Evolutionary conservation across 2,329 filamentous ascomycete genomes (phyloP), one percentile per base, ranked within the genome.

Genomic region (Colletotrichum costaricense): DNA sequence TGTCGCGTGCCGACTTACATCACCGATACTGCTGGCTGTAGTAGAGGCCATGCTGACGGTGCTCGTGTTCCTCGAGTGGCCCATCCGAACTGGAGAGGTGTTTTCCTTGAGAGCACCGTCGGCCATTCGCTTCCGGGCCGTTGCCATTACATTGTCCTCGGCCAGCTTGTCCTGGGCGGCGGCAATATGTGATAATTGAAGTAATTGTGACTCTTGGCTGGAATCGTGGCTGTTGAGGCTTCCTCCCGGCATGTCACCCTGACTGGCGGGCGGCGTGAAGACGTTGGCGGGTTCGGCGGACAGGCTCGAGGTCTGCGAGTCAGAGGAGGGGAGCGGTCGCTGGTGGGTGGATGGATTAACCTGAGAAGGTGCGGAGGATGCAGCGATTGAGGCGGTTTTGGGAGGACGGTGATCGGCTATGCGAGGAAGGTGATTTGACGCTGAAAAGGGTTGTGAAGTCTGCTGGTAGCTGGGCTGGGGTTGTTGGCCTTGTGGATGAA

Each of bases 1-100:
- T 14, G 24, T n/a, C 30, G 33, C 12, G 22, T 16, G 42, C 19
- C 42, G 12, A 59, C 86, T 77, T 87, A 97, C 93, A 88, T 97
- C 94, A 81, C 93, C 93, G 77, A 96, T 94, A 76, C 91, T 92
- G 78, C 90, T 94, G 62, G 90, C 88, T 60, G 89, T 88, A 9
- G 91, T 91, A 1, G 90, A 91, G 52, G 86, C 84, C 75, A 87
- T 83, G 80, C 90, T 91, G 72, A 94, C 86, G 69, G 91, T 88
- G 80, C 94, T 96, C 59, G 91, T 91, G 75, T 91, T 95, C 78
- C 94, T 89, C 33, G 92, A 93, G 81, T 94, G 93, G 35, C 88
- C 88, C 77, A 85, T 82, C 28, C 84, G 84, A 42, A 84, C 79
- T 26, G 86, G 87, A 69, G 88, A 91, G 60, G 80, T 83, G 74